Evolutionary conservation across 2,329 filamentous ascomycete species (phyloP), one percentile per base, ranked within the genome.

Genomic region (Curvularia eragrostidis): DNA sequence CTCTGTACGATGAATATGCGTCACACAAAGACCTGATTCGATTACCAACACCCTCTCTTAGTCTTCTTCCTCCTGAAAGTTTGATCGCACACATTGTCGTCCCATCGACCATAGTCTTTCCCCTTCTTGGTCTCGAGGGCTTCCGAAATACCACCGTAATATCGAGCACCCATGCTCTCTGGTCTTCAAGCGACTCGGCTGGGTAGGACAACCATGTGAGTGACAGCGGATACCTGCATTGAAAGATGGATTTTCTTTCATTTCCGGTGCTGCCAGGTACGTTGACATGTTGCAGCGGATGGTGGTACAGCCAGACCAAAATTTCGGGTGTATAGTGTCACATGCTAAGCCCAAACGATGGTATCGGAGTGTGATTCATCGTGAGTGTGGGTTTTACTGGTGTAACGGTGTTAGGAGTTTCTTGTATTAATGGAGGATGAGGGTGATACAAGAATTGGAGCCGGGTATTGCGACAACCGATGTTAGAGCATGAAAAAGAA

Each of bases 181-280:
- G 6, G 2, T 18, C 38, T 15, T 34, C 7, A 42, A 19, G 19
- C 18, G 10, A 24, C 15, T 9, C 18, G 13, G 13, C 2, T 3
- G 41, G 28, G 4, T 50, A 50, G 3, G 5, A 18, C 39, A 24
- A 46, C 48, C 44, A 51, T 51, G 30, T 51, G 54, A 53, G 53
- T 59, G 46, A 59, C 55, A 58, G 50, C 49, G 61, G 58, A 30
- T 54, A 30, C 36, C n/a, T 51, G 52, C 49, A 46, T 58, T 13
- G 19, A 19, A 19, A 28, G 15, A 9, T 9, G 5, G 43, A 30
- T 3, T 18, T 10, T 15, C 12, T 24, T 19, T 34, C 19, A 19
- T 52, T 21, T 23, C 30, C 19, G 13, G 46, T 43, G 41, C 32
- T 34, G 12, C 42, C 9, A 41, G 19, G 28, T 23, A 38, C 26